Evolutionary conservation across 495 filamentous ascomycete species (phyloP).

Genomic region (Clavariopsis aquatica): DNA sequence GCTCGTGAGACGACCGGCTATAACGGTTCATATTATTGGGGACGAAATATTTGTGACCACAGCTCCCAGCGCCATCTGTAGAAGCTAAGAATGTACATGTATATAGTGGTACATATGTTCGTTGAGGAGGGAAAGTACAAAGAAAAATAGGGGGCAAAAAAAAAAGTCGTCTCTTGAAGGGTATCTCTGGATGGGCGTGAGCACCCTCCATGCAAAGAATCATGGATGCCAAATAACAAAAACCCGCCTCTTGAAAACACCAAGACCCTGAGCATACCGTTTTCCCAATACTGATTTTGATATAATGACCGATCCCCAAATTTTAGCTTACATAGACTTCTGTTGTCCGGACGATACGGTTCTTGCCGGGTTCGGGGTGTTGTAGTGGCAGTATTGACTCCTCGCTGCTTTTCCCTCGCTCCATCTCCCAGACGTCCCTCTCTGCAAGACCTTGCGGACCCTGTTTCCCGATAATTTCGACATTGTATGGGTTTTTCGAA

Average conservation of each 20-base stretch:
- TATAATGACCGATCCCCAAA: not conserved
- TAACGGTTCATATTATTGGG: not conserved
- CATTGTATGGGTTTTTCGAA: conserved; percentile 26
- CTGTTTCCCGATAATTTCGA: conserved; percentile 7
- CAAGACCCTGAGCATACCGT: not conserved
- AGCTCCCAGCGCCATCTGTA: not conserved
- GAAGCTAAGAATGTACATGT: not conserved
- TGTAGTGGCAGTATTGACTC: conserved; percentile 30
- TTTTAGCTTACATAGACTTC: conserved; percentile 28
- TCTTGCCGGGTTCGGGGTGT: conserved; percentile 3
- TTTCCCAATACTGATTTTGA: too few species aligned
- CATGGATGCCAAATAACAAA: not conserved
- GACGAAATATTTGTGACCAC: not conserved
- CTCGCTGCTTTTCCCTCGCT: conserved; percentile 23
- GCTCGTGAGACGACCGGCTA: not conserved
- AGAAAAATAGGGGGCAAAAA: not conserved
- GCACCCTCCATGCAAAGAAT: not conserved
- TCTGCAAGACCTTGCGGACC: conserved; percentile 12
- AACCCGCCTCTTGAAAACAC: not conserved
- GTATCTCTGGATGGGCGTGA: not conserved
- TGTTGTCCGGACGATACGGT: conserved; percentile 34
- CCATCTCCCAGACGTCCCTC: conserved; percentile 31
- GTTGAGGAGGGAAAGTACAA: not conserved
- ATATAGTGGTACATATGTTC: not conserved
- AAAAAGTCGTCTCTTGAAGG: not conserved